Evolutionary conservation across 2,329 filamentous ascomycete species (phyloP), one percentile per base, ranked within the genome.

Genomic region (Sodiomyces alkalinus): DNA sequence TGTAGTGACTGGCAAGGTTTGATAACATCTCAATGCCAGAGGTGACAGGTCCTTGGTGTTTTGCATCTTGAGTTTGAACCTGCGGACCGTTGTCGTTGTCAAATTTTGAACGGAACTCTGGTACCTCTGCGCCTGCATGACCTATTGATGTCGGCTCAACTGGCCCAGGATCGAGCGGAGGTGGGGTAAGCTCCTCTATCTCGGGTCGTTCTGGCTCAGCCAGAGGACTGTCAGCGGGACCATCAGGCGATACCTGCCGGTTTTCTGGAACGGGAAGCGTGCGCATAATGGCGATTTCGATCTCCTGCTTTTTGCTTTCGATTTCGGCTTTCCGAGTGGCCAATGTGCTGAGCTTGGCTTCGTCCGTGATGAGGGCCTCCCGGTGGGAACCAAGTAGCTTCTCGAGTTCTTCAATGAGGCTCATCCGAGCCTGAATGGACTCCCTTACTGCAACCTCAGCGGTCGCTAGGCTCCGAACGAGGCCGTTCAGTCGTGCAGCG

Each of bases 401-500:
- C 53, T 94, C 83, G 5, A 98, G 61, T 1, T 76, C 83, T 17
- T 69, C 65, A 20, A 96, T 75, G 17, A 98, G 64, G 7, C 72
- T 68, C 39, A 73, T 70, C 10, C 90, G 75, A 3, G 85, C 82
- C 47, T 87, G 86, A 47, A 98, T 82, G 40, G 80, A 82, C 43
- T 93, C 83, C 3, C 80, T 76, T 2, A 96, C 80, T 1, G 87
- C 85, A 30, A 74, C 81, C 52, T 98, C 86, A 4, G 90, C 90
- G 38, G 72, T 81, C 13, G 83, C 82, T 12, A 98, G 66, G 6
- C 75, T 80, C 58, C 90, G 94, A 30, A 96, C 66, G n/a, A 98
- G 64, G 3, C 82, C 80, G 39, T 81, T 86, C 7, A 98, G 68
- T 17, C 83, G 78, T 10, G 87, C 87, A 2, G 90, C 90, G 46